Evolutionary conservation across 2,329 filamentous ascomycete species (phyloP), one percentile per base, ranked within the genome.

Genomic region (Fusarium sororula): DNA sequence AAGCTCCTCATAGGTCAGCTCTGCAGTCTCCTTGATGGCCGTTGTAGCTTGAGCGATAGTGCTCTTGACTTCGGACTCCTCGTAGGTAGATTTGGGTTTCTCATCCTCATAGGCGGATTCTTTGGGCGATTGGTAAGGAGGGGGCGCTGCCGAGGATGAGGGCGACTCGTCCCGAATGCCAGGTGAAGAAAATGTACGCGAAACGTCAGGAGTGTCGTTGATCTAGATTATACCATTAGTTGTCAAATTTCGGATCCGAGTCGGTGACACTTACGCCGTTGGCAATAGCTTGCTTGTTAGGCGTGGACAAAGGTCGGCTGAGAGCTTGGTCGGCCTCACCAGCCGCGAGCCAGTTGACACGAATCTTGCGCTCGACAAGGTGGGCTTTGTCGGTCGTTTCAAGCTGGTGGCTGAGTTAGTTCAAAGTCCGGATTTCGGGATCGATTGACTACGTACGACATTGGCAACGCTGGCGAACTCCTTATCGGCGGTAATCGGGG

Each of bases 351-450:
- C 96, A 99, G 76, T 88, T 89, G 74, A 99, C 96, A 53, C 96
- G 92, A 77, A 99, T 99, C 88, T 98, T 99, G 86, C 92, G 94
- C 87, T 99, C 96, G 79, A 95, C 91, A 68, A 99, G 92, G 28
- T 89, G 87, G 20, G 88, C 87, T 85, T 97, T 98, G 66, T 93
- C 89, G 15, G 87, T 96, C 86, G 81, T 93, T 87, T 89, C 90
- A 91, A 95, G 97, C 93, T 96, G 78, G 51, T 20, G 28, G 10
- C 63, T 56, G 35, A 15, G 56, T 70, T 44, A 74, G 63, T 44
- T 65, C 57, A 38, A 55, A 20, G 51, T 22, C 47, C 20, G 35
- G 22, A 22, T 26, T 22, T 18, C 24, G 35, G 28, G 24, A 38
- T 12, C 17, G 24, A 20, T n/a, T 53, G 20, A 20, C 20, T 42